A percentile compares a stretch with the other conserved stretches of the same genome.
These are phyloP conservation scores for Dendrobium catenatum DNA, from an alignment of 106 monocot genomes.

Conservation along the genomic window DNA sequence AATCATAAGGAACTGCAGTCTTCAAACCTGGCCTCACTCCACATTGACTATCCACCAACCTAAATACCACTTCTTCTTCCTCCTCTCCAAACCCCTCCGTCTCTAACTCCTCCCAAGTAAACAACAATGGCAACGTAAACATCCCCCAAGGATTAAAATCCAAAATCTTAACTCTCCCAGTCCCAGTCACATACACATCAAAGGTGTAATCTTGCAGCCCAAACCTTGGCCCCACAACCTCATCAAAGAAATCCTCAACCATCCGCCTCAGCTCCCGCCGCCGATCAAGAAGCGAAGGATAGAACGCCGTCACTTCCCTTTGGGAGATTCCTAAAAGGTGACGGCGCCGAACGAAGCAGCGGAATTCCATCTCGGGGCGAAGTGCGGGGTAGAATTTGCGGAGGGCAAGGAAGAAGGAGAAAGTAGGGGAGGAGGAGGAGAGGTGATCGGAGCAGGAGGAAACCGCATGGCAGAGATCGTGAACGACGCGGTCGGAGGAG, in stretches of 20 bases:
- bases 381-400: constrained; percentile 61
- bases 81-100: constrained; percentile 22
- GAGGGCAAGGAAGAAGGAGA: constrained; percentile 52
- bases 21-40: constrained; percentile 83
- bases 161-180: constrained; percentile 57
- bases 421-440: neutral
- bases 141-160: constrained; percentile 94
- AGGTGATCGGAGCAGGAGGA: constrained; percentile 22
- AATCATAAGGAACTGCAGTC: constrained; percentile 78
- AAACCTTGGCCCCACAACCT: constrained; percentile 43
- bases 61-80: constrained; percentile 20
- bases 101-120: constrained; percentile 85
- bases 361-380: constrained; percentile 77
- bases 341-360: constrained; percentile 56
- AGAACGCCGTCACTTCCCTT: constrained; percentile 73
- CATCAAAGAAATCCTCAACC: constrained; percentile 50
- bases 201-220: constrained; percentile 53
- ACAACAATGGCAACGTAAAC: constrained; percentile 70
- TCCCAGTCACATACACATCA: constrained; percentile 56
- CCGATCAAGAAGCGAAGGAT: constrained; percentile 56
- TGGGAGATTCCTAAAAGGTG: constrained; percentile 60
- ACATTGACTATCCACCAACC: constrained; percentile 41
- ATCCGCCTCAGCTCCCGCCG: constrained; percentile 24
- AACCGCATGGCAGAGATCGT: constrained; percentile 63
- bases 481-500: constrained; percentile 62